These are phyloP conservation scores for Modicella reniformis DNA, from an alignment of 371 early-diverging fungal species.

Conservation along the genomic window DNA sequence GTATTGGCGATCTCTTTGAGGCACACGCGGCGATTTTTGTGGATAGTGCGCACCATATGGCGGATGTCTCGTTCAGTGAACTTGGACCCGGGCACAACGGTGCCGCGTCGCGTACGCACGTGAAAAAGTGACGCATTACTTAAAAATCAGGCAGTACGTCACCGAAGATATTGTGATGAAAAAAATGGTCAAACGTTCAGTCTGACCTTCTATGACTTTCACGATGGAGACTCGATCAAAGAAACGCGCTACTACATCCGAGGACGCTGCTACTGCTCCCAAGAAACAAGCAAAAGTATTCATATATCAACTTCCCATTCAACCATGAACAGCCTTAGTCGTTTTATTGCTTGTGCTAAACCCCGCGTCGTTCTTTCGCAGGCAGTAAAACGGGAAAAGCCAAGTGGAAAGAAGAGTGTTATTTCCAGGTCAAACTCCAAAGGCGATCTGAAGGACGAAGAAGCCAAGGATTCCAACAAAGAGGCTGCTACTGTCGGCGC, in stretches of 20 bases:
- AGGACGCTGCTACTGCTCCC: neutral
- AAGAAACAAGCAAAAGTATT: conserved; percentile 5
- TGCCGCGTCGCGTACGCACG: too few species aligned
- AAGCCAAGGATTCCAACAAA: neutral
- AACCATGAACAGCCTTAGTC: neutral
- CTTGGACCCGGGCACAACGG: too few species aligned
- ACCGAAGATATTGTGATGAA: too few species aligned
- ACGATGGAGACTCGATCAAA: conserved; percentile 43
- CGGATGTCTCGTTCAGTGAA: too few species aligned
- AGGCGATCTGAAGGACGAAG: neutral
- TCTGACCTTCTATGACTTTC: too few species aligned
- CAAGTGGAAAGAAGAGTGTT: neutral
- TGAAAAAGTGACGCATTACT: too few species aligned
- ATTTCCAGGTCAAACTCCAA: neutral
- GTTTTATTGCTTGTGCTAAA: neutral
- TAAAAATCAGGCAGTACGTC: too few species aligned
- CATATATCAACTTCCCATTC: neutral
- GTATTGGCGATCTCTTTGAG: too few species aligned
- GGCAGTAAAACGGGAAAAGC: conserved; percentile 1
- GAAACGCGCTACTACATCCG: conserved; percentile 18
- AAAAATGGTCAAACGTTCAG: too few species aligned
- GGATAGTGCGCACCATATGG: too few species aligned
- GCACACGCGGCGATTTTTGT: too few species aligned
- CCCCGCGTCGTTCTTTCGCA: neutral
- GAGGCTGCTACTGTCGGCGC: neutral